Conservation (phyloP, 768 basidiomycete genomes). For the Leucocoprinus sp. region DNA sequence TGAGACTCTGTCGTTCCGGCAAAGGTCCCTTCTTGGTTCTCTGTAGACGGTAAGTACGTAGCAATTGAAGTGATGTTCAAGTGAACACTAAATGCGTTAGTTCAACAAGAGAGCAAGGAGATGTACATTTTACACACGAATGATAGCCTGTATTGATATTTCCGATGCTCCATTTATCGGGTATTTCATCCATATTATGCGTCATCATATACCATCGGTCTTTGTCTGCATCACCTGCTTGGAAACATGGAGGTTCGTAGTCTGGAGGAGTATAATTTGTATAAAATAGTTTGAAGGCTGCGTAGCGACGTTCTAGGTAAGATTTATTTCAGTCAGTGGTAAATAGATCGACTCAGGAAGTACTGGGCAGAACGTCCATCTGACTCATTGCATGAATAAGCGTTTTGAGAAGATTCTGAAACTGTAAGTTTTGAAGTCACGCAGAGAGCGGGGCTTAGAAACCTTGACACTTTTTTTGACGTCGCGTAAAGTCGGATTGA, state of each 20-base stretch:
- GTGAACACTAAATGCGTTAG: constrained; percentile 43
- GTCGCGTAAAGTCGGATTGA: constrained; percentile 65
- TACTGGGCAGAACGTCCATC: constrained; percentile 76
- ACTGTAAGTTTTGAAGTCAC: constrained; percentile 2
- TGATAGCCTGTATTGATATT: constrained; percentile 66
- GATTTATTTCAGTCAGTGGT: background rate
- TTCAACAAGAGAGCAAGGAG: background rate
- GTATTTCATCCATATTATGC: constrained; percentile 60
- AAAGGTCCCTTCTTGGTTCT: constrained; percentile 51
- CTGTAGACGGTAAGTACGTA: constrained; percentile 58
- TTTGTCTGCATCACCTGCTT: constrained; percentile 58
- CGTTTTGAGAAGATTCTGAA: constrained; percentile 65
- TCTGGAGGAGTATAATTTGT: constrained; percentile 70
- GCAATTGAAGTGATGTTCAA: constrained; percentile 68
- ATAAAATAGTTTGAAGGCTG: constrained; percentile 86
- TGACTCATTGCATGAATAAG: constrained; percentile 71
- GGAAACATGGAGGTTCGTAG: constrained; percentile 81
- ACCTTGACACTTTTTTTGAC: constrained; percentile 78
- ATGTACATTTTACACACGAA: constrained; percentile 33
- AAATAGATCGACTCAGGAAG: constrained; percentile 16
- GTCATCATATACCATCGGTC: constrained; percentile 81
- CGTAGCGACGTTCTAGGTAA: constrained; percentile 61
- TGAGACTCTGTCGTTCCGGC: constrained; percentile 35
- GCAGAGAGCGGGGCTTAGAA: constrained; percentile 17
- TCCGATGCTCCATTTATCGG: constrained; percentile 67